phyloP scores from a whole-genome alignment of 164 flowering plant species.

The Vitis riparia region DNA sequence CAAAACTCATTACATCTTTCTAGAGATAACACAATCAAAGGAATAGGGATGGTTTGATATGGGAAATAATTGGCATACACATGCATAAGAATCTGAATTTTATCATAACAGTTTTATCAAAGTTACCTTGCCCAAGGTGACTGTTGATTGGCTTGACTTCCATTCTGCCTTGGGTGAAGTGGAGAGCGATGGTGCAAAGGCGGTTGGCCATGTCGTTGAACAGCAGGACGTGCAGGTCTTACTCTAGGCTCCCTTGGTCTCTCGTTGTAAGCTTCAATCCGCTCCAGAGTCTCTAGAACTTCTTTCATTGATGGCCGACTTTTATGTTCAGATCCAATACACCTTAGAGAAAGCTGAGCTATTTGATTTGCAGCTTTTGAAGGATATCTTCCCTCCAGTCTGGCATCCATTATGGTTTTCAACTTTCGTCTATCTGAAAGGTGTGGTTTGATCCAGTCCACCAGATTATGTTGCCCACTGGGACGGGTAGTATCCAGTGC shows the following conservation, averaged over 20 bases:
- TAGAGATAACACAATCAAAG: background rate
- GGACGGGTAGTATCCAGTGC: slow-evolving; percentile 79
- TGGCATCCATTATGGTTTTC: slow-evolving; percentile 51
- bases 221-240: slow-evolving; percentile 11
- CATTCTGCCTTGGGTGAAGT: slow-evolving; percentile 25
- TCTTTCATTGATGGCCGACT: slow-evolving; percentile 79
- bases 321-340: slow-evolving; percentile 59
- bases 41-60: background rate
- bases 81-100: background rate
- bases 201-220: slow-evolving; percentile 23
- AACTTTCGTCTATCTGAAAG: slow-evolving; percentile 50
- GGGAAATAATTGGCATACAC: background rate
- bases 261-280: slow-evolving; percentile 35
- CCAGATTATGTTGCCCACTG: slow-evolving; percentile 48
- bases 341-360: slow-evolving; percentile 61
- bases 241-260: slow-evolving; percentile 33
- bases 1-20: background rate
- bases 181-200: slow-evolving; percentile 42
- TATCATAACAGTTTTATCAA: background rate
- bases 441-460: slow-evolving; percentile 77
- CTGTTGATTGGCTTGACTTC: slow-evolving; percentile 14
- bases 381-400: slow-evolving; percentile 63
- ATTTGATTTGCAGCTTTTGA: slow-evolving; percentile 47
- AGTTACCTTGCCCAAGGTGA: slow-evolving; percentile 12
- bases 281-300: slow-evolving; percentile 55